Percentiles rank a stretch among this genome's conserved stretches.
These are phyloP conservation scores for Bruguiera hainesii DNA, from an alignment of 441 rosid species.

Conservation along the genomic window DNA sequence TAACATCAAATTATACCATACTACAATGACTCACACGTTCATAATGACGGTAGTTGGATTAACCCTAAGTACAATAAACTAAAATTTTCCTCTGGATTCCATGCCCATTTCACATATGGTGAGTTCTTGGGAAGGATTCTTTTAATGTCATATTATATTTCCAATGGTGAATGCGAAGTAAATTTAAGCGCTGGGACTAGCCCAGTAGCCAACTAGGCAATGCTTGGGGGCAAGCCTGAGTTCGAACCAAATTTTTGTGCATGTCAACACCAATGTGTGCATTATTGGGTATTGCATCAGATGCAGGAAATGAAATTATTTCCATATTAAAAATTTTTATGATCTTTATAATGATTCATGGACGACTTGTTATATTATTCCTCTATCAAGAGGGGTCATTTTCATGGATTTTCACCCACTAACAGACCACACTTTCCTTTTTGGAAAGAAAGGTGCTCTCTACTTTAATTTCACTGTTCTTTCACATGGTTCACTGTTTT, in stretches of 20 bases:
- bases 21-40: slow-evolving; percentile 17
- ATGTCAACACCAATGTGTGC: too few relatives aligned
- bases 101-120: slow-evolving; percentile 5
- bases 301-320: too few relatives aligned
- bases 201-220: not conserved
- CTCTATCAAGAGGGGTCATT: not conserved
- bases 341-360: not conserved
- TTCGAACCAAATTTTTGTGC: too few relatives aligned
- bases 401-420: slow-evolving; percentile 18
- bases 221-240: not conserved
- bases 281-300: not conserved
- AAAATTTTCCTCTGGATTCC: slow-evolving; percentile 1
- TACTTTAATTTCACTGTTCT: slow-evolving; percentile 20
- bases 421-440: slow-evolving; percentile 16
- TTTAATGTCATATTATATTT: not conserved
- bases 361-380: not conserved
- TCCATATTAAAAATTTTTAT: too few relatives aligned
- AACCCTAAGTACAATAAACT: slow-evolving; percentile 6
- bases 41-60: slow-evolving; percentile 25
- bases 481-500: slow-evolving; percentile 22
- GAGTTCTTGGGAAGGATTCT: not conserved
- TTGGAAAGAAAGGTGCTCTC: slow-evolving; percentile 23
- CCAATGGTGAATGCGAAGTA: too few relatives aligned
- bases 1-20: slow-evolving; percentile 18
- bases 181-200: too few relatives aligned